Base-by-base conservation (phyloP, 2,329 filamentous ascomycete genomes). In the Harringtonia lauricola region DNA sequence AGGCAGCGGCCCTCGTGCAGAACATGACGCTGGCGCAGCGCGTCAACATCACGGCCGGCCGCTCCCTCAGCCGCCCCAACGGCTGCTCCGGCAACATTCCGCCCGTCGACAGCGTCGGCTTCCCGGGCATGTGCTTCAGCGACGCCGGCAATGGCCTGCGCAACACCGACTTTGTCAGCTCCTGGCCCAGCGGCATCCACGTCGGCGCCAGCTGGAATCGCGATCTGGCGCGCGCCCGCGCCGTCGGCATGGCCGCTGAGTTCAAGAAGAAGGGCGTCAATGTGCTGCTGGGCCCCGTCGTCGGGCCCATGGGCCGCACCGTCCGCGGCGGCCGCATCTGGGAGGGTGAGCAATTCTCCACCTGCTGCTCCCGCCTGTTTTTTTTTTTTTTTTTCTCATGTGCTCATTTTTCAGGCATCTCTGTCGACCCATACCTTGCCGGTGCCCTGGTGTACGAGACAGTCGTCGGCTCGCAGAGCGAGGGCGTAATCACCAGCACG, bases 221-320 rank as follows among this genome's bases (percentile, higher is more conserved):
- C 47, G 66, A 73, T 8, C 70, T 90, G 39, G 77, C 84, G 46
- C 77, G 77, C 53, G 65, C 70, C 40, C 76, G 86, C 39, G 86
- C 80, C 22, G 64, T 73, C 42, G 81, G 80, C 38, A 87, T 94
- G 81, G 87, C 81, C 7, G 66, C 70, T 43, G 87, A 94, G 59
- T 85, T 86, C 57, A 74, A 72, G 47, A 75, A 64, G 36, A 94
- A 94, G 59, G 87, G 87, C 37, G 76, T 87, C 26, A 84, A 94
- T 56, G 72, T 92, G 15, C 73, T 83, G 44, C 69, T 94, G 8
- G 87, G 86, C 0, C 87, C 87, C 2, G 85, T 85, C 1, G 78
- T 86, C 46, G 78, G 79, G 0, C 79, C 80, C 0, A 55, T 81
- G 1, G 80, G 81, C 10, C 67, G 79, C 3, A 67, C 79, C 38